Evolutionary conservation across 1,284 basidiomycete genomes (phyloP), one percentile per base, ranked within the genome.

Genomic region (Omphalotus olearius): DNA sequence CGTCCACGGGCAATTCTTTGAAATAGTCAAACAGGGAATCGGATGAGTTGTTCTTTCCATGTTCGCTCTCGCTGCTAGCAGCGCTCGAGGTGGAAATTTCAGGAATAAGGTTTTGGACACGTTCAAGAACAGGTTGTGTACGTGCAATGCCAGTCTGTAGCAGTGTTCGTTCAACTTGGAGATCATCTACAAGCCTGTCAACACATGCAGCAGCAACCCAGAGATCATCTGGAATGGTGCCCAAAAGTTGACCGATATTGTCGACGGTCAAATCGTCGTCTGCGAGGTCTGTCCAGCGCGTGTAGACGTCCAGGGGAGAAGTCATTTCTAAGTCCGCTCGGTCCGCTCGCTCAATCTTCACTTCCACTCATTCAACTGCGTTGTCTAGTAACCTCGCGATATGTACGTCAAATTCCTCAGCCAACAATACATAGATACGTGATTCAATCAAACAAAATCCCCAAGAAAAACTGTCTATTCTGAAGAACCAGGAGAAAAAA

Each of bases 121-220:
- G 74, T 57, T 74, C 66, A 38, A 78, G 54, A 30, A 77, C 78
- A 35, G 63, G 55, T 33, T 70, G 62, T 11, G 85, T 85, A 56
- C 85, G 76, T 56, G 75, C 61, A 35, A 90, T 66, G 14, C 85
- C 89, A 35, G 83, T 67, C 39, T 80, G 71, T 18, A 91, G 71
- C 23, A 91, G 66, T 9, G 69, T 69, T 54, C 72, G 73, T 60
- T 90, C 82, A 13, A 80, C 64, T 52, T 67, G 65, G 20, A 74
- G 68, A 63, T 82, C 73, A 55, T 86, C 74, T 13, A 88, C 68
- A 37, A 88, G 66, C 53, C 85, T 75, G 69, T 91, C 88, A 13
- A 73, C 69, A 59, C 82, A 87, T 6, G 88, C 88, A 28, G 85
- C 80, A 42, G 75, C 76, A 16, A 83, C 83, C 88, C 87, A 91